Conservation (phyloP, 106 monocot genomes). For the Ottelia alismoides region DNA sequence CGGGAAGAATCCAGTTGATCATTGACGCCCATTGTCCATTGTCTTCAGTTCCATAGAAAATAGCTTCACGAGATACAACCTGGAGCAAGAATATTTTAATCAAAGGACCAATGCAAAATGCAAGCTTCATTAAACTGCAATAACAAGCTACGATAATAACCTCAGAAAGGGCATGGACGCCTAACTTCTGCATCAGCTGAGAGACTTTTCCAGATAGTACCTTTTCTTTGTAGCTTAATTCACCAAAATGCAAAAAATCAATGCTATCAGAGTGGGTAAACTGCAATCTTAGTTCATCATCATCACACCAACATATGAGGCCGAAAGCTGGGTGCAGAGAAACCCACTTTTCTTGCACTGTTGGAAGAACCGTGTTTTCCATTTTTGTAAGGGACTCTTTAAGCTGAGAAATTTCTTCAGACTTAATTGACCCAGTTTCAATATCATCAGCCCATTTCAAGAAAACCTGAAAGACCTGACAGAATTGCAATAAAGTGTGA, state of each 20-base stretch:
- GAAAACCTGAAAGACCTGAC: slow-evolving; percentile 65
- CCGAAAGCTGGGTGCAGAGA: slow-evolving; percentile 89
- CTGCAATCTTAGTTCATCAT: slow-evolving; percentile 52
- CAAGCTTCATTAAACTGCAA: not conserved
- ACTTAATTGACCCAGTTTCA: slow-evolving; percentile 27
- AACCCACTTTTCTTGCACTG: slow-evolving; percentile 80
- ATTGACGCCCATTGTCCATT: slow-evolving; percentile 41
- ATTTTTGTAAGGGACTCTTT: slow-evolving; percentile 47
- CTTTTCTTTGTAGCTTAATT: slow-evolving; percentile 35
- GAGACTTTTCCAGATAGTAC: slow-evolving; percentile 39
- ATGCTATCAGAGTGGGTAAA: slow-evolving; percentile 42
- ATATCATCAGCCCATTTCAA: slow-evolving; percentile 70
- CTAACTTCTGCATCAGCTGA: slow-evolving; percentile 39
- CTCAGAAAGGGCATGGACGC: slow-evolving; percentile 79
- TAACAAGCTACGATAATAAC: slow-evolving; percentile 14
- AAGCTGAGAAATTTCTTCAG: slow-evolving; percentile 43
- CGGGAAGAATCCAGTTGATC: slow-evolving; percentile 72
- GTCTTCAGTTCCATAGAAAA: slow-evolving; percentile 57
- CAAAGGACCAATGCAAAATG: no score
- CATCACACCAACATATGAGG: slow-evolving; percentile 85
- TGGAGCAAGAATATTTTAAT: no score
- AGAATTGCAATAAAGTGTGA: no score
- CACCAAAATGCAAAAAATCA: slow-evolving; percentile 57
- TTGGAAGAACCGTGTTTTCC: slow-evolving; percentile 71
- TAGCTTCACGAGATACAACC: slow-evolving; percentile 79